Conservation (phyloP, 441 rosid species). For the Macaranga tanarius region DNA sequence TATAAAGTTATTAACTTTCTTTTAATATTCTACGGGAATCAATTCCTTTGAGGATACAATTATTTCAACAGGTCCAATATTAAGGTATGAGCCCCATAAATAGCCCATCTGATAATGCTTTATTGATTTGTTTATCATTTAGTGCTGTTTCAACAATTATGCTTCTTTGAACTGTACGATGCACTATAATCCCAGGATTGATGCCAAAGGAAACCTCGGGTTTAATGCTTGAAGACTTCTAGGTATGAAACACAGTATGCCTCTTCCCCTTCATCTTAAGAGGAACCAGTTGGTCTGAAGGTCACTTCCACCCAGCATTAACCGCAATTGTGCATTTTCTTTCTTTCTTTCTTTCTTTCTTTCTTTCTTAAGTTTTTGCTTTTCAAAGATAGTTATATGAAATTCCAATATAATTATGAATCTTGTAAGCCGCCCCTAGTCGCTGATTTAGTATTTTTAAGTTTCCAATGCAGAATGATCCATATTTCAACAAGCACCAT, state of each 20-base stretch:
- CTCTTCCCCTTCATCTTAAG: background rate
- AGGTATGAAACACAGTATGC: background rate
- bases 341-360: background rate
- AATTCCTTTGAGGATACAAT: background rate
- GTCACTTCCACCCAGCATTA: background rate
- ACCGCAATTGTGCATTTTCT: background rate
- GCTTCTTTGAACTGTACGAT: background rate
- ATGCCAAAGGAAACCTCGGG: background rate
- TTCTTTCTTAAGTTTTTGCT: background rate
- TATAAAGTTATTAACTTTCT: background rate
- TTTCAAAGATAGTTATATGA: background rate
- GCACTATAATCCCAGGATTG: background rate
- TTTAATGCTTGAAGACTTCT: background rate
- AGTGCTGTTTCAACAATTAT: background rate
- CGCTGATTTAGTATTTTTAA: background rate
- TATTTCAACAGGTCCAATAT: background rate
- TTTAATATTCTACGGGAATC: background rate
- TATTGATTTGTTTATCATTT: background rate
- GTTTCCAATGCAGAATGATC: background rate
- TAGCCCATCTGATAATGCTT: background rate
- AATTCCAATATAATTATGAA: background rate
- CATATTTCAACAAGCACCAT: background rate
- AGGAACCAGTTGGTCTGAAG: background rate
- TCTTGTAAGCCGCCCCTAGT: background rate
- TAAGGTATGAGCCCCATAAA: background rate